These are phyloP conservation scores for Sideroxylon spinosum DNA, from an alignment of 179 eudicot species.

Conservation along the genomic window DNA sequence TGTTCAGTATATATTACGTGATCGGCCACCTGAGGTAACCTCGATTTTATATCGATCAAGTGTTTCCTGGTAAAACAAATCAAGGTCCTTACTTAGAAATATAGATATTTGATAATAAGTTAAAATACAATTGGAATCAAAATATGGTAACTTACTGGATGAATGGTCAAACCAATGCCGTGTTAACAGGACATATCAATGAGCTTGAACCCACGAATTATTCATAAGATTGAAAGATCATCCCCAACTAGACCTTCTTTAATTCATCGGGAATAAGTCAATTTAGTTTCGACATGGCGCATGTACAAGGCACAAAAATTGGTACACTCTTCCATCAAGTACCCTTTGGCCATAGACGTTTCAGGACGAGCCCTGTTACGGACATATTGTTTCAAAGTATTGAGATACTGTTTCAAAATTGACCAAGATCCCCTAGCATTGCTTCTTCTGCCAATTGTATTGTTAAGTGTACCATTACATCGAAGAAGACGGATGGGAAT, in stretches of 20 bases:
- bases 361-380: constrained; percentile 4
- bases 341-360: constrained; percentile 2
- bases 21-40: no score
- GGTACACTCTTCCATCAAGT: neutral
- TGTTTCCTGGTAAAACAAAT: no score
- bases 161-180: neutral
- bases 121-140: neutral
- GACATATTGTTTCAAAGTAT: neutral
- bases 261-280: neutral
- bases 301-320: constrained; percentile 7
- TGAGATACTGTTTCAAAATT: neutral
- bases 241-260: neutral
- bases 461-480: neutral
- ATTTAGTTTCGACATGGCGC: neutral
- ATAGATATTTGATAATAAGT: no score
- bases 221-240: neutral
- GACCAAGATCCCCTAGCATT: neutral
- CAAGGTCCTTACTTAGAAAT: no score
- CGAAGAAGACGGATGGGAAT: neutral
- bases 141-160: neutral
- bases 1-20: no score
- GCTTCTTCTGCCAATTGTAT: constrained; percentile 3
- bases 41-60: no score
- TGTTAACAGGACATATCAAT: neutral
- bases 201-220: neutral